These are phyloP conservation scores for Pestalotiopsis sp. DNA, from an alignment of 2,329 filamentous ascomycete genomes.

Conservation along the genomic window DNA sequence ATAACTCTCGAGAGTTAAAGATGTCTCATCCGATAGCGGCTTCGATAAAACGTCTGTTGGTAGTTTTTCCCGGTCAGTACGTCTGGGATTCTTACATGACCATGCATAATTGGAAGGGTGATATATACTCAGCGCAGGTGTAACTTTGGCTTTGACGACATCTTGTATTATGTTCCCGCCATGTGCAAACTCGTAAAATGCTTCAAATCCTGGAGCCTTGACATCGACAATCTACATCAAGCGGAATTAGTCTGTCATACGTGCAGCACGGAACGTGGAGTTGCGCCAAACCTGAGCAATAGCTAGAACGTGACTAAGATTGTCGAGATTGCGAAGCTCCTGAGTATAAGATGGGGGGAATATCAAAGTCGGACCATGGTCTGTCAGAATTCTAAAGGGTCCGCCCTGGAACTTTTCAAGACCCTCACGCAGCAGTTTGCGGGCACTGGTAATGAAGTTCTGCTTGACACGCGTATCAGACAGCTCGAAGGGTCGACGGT, in stretches of 20 bases:
- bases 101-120: neutral
- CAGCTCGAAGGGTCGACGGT: neutral
- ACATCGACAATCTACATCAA: neutral
- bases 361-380: neutral
- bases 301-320: constrained; percentile 6
- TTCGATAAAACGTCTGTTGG: neutral
- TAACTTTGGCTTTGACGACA: constrained; percentile 4
- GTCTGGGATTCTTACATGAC: neutral
- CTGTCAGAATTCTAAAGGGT: constrained; percentile 1
- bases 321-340: constrained; percentile 2
- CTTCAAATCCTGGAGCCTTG: constrained; percentile 1
- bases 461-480: neutral
- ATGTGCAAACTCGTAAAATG: constrained; percentile 1
- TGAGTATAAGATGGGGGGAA: neutral
- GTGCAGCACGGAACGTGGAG: neutral
- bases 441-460: neutral
- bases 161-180: neutral
- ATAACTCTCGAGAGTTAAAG: neutral
- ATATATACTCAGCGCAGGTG: constrained; percentile 1
- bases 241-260: neutral
- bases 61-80: neutral
- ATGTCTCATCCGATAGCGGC: neutral
- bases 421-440: neutral
- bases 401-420: neutral
- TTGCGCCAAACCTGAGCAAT: neutral